Base-by-base conservation (phyloP, 2,329 filamentous ascomycete species). In the Amauroascus niger region DNA sequence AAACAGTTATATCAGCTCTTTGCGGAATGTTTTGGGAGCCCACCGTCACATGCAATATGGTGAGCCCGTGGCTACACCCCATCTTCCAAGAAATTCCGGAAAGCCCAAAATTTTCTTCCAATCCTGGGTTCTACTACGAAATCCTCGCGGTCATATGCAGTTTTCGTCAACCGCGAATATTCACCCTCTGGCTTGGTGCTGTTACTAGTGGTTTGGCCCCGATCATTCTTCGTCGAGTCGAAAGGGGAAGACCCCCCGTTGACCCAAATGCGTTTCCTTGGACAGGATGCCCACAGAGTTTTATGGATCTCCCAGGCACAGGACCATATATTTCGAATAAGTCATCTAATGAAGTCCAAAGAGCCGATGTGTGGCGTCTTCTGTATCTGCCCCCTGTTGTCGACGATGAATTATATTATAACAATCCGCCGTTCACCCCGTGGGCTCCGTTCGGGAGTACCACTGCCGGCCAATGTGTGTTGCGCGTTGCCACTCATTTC, bases 361-460 rank as follows among this genome's bases (percentile, higher is more conserved):
- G 41, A 45, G 33, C 50, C 20, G 41, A 53, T 32, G 43, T 28
- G 33, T 53, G 50, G 41, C 50, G 41, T 39, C 41, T 53, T 47
- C 50, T 53, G 3, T 53, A 53, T 28, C 43, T 53, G 32, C 41
- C 50, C 16, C 13, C 50, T 41, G 50, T 28, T 45, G 43, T 53
- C 32, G 50, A 53, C 18, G 50, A 53, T 47, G 50, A 35, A 32
- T 40, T 53, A 39, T 32, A 53, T 18, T 53, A 53, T 30, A 53
- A 53, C 44, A 53, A 26, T 46, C 50, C 28, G 20, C 50, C 41
- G 22, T 53, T 53, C 45, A 46, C 41, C 24, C 41, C 50, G 22
- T 53, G 50, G 41, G 20, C 43, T 46, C 24, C 24, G n/a, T 46
- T 46, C 14, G 43, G 24, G 22, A 46, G 14, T 24, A 46, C 24